Evolutionary conservation across 257 asterid species (phyloP).

Genomic region (Przewalskia tangutica): DNA sequence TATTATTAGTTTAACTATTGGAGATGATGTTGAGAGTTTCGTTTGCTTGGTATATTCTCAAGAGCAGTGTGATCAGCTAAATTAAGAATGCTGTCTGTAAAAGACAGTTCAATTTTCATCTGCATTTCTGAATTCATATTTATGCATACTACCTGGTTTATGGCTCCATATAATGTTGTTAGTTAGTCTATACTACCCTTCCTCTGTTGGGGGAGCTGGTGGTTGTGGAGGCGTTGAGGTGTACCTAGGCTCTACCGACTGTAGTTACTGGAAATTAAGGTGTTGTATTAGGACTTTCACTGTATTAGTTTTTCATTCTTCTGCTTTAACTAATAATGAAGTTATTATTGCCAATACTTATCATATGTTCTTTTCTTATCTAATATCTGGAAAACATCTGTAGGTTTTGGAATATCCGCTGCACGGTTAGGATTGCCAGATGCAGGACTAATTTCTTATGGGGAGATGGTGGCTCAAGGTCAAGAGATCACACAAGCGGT

Average conservation of each 20-base stretch:
- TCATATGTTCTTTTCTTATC: slow-evolving; percentile 6
- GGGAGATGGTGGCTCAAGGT: slow-evolving; percentile 93
- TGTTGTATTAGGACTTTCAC: background rate
- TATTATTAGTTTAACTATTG: background rate
- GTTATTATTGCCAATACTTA: slow-evolving; percentile 9
- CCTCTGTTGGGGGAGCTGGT: background rate
- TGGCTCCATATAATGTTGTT: background rate
- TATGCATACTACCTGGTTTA: background rate
- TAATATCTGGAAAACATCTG: background rate
- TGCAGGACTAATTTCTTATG: slow-evolving; percentile 80
- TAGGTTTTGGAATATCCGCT: slow-evolving; percentile 97
- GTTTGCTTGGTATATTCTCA: background rate
- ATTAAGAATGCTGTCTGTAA: background rate
- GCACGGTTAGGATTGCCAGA: slow-evolving; percentile 82
- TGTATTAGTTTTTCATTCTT: background rate
- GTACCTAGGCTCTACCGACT: background rate
- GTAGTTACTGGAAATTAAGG: background rate
- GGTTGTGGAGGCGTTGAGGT: background rate
- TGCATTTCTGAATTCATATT: background rate
- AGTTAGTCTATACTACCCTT: background rate
- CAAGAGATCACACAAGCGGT: slow-evolving; percentile 66
- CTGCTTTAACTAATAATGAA: background rate
- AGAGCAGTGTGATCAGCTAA: background rate
- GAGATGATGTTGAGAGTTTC: background rate
- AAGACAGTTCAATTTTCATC: background rate